Evolutionary conservation across 495 filamentous ascomycete species (phyloP), one percentile per base, ranked within the genome.

Genomic region (Tricharina praecox): DNA sequence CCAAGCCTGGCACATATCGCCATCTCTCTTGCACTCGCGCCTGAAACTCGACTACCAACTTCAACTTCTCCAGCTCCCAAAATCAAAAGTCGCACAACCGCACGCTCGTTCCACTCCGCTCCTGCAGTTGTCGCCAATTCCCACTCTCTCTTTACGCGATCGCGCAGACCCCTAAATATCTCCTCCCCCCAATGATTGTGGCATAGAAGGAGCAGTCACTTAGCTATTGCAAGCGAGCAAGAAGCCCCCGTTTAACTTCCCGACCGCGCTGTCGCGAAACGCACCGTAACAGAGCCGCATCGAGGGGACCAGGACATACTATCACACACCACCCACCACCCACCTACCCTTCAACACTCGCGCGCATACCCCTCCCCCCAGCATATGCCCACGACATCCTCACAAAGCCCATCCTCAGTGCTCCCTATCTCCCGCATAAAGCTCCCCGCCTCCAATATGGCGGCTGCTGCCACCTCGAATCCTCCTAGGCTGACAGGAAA

Each of bases 381-480:
- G n/a, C n/a, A n/a, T n/a, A n/a, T n/a, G n/a, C n/a, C 33, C n/a
- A 28, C 34, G 11, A 49, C 37, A 11, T 11, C 44, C 28, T 36
- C 26, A 1, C 26, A 33, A 23, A 20, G 11, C 3, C 44, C 44
- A n/a, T n/a, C n/a, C 21, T 26, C 46, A 9, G 38, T 38, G 38
- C 9, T 26, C n/a, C 49, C 40, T 26, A n/a, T n/a, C n/a, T n/a
- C n/a, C n/a, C 49, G 49, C 30, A 51, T 47, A n/a, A 51, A 51
- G 41, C 23, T 51, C 40, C 37, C 11, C 23, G 11, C 25, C 25
- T 15, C 13, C 39, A 18, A 23, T 13, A 30, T 33, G 23, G 23
- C 47, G n/a, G 15, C 25, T 7, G 37, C 36, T 16, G 23, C 16
- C 36, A 21, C 47, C 9, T 3, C 47, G n/a, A 19, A 10, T 11